These are phyloP conservation scores for Leccinum disarticulatum DNA, from an alignment of 768 basidiomycete genomes.

Conservation along the genomic window DNA sequence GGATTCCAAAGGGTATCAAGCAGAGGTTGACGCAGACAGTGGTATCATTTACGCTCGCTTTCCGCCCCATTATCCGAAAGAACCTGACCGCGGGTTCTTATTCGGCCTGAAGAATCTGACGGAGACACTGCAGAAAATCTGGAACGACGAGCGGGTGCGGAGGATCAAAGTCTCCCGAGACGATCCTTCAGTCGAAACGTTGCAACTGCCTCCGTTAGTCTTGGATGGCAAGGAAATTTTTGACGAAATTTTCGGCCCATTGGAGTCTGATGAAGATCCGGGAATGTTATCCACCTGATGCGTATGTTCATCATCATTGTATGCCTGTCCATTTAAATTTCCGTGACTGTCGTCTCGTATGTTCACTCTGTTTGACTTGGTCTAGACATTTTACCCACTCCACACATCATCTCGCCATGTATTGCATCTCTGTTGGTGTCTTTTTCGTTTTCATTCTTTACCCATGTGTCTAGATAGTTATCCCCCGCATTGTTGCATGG, in stretches of 20 bases:
- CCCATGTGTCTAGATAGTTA: conserved; percentile 5
- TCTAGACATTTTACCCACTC: conserved; percentile 16
- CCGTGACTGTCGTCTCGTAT: background rate
- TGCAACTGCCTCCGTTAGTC: conserved; percentile 62
- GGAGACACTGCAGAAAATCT: conserved; percentile 75
- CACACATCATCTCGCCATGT: conserved; percentile 11
- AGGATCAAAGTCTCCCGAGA: conserved; percentile 65
- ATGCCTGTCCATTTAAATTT: background rate
- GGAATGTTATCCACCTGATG: conserved; percentile 74
- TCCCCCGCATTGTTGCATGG: conserved; percentile 7
- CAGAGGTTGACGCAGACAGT: conserved; percentile 77
- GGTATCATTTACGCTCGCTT: conserved; percentile 90
- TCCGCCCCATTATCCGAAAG: conserved; percentile 85
- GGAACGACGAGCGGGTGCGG: conserved; percentile 79
- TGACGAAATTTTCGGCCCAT: conserved; percentile 60
- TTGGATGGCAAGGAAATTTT: conserved; percentile 80
- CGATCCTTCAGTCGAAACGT: conserved; percentile 44
- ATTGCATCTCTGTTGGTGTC: conserved; percentile 1
- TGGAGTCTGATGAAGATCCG: conserved; percentile 56
- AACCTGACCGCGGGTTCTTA: conserved; percentile 92
- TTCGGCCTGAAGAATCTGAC: conserved; percentile 85
- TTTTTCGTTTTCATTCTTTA: background rate
- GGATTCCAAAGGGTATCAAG: conserved; percentile 74
- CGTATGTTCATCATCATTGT: background rate
- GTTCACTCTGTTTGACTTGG: background rate